A percentile compares a stretch with the other conserved stretches of the same genome.
Conservation (phyloP, 352 stramenopile species). For the Pythium brachiatum region DNA sequence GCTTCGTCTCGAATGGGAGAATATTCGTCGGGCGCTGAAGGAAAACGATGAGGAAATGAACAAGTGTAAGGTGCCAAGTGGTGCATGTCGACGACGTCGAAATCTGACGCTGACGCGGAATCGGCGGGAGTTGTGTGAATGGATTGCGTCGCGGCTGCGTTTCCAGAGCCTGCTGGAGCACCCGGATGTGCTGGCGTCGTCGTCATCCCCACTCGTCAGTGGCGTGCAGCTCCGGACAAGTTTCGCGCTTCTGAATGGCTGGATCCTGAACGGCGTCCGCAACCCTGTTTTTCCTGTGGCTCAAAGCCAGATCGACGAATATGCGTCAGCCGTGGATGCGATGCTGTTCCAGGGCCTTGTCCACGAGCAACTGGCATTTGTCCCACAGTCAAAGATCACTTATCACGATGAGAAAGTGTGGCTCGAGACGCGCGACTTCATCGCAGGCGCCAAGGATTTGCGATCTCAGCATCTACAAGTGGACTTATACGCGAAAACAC, state of each 20-base stretch:
- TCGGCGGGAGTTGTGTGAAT: constrained; percentile 42
- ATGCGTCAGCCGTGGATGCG: constrained; percentile 33
- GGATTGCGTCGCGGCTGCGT: constrained; percentile 44
- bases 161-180: constrained; percentile 69
- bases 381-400: constrained; percentile 20
- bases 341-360: constrained; percentile 40
- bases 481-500: constrained; percentile 19
- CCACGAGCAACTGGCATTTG: constrained; percentile 57
- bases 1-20: constrained; percentile 49
- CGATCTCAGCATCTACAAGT: constrained; percentile 14
- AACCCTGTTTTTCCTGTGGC: constrained; percentile 35
- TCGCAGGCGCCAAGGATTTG: background rate
- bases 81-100: background rate
- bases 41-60: background rate
- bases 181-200: constrained; percentile 35
- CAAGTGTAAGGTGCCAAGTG: background rate
- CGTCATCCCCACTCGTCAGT: constrained; percentile 37
- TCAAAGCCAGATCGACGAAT: constrained; percentile 18
- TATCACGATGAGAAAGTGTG: constrained; percentile 16
- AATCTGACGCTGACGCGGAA: constrained; percentile 46
- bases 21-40: constrained; percentile 34
- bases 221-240: constrained; percentile 49
- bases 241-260: constrained; percentile 51
- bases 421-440: constrained; percentile 19
- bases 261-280: constrained; percentile 41